Conservation (phyloP, 257 asterid species). For the Petunia secreta region DNA sequence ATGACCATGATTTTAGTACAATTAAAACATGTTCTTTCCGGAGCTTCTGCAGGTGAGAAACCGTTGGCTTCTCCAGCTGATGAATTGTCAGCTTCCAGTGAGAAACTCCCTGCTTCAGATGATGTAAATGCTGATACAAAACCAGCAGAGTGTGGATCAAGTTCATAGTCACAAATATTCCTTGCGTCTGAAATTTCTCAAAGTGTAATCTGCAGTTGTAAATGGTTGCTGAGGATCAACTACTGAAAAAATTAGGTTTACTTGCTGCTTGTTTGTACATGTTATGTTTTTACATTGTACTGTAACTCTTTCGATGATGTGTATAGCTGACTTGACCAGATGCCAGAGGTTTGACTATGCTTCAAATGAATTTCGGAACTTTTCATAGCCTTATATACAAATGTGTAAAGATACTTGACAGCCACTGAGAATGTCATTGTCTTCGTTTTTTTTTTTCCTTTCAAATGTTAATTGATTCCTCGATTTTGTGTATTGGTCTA, state of each 20-base stretch:
- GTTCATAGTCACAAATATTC: conserved; percentile 16
- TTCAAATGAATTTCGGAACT: no score
- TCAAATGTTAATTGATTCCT: no score
- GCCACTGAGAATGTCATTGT: no score
- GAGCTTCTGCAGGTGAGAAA: conserved; percentile 21
- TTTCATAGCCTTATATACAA: no score
- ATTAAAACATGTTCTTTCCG: conserved; percentile 46
- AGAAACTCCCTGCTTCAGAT: conserved; percentile 36
- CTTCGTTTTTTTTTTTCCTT: no score
- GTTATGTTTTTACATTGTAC: not conserved
- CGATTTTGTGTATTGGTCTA: no score
- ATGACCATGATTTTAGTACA: conserved; percentile 94
- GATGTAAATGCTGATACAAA: conserved; percentile 18
- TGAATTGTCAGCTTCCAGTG: conserved; percentile 29
- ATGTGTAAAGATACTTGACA: no score
- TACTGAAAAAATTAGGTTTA: not conserved
- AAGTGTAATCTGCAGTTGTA: not conserved
- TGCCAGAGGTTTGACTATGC: conserved; percentile 2
- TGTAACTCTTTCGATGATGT: not conserved
- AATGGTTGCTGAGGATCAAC: conserved; percentile 5
- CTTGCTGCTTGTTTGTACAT: conserved; percentile 17
- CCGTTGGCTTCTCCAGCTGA: conserved; percentile 25
- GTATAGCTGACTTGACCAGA: not conserved
- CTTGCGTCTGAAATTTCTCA: not conserved
- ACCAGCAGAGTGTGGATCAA: conserved; percentile 30